These are phyloP conservation scores for Malassezia psittaci DNA, from an alignment of 1,284 basidiomycete genomes.

Conservation along the genomic window DNA sequence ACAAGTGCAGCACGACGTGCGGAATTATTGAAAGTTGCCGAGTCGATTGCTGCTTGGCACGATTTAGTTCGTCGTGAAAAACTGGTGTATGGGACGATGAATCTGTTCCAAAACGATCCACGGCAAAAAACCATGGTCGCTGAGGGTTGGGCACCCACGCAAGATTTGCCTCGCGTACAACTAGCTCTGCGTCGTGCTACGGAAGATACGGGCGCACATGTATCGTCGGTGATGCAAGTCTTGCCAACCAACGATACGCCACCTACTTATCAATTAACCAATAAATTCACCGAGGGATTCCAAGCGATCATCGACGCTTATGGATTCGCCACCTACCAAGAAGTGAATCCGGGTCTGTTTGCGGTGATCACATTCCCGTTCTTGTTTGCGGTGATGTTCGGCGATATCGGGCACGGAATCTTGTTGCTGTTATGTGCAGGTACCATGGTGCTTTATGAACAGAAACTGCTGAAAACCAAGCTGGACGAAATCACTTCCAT, in stretches of 20 bases:
- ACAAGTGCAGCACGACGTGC: conserved; percentile 60
- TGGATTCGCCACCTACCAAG: conserved; percentile 87
- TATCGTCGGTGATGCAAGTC: conserved; percentile 86
- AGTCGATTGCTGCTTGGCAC: conserved; percentile 78
- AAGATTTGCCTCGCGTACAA: conserved; percentile 80
- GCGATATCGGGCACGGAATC: conserved; percentile 90
- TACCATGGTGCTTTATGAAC: conserved; percentile 77
- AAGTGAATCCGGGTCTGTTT: conserved; percentile 92
- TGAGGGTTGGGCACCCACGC: conserved; percentile 92
- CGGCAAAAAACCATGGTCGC: conserved; percentile 88
- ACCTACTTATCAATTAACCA: conserved; percentile 87
- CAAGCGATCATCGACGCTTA: conserved; percentile 98
- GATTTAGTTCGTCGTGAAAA: conserved; percentile 93
- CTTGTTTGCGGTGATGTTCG: conserved; percentile 99
- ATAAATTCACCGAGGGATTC: conserved; percentile 94
- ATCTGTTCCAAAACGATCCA: conserved; percentile 75
- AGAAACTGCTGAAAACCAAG: conserved; percentile 63
- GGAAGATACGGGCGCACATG: conserved; percentile 81
- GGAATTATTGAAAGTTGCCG: conserved; percentile 77
- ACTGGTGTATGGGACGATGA: conserved; percentile 58
- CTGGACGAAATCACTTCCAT: conserved; percentile 78
- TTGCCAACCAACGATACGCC: conserved; percentile 80
- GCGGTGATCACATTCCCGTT: conserved; percentile 94
- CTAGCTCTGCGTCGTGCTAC: conserved; percentile 82
- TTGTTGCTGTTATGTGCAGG: conserved; percentile 69